Evolutionary conservation across 2,329 filamentous ascomycete species (phyloP), one percentile per base, ranked within the genome.

Genomic region (Trichoderma atroviride): DNA sequence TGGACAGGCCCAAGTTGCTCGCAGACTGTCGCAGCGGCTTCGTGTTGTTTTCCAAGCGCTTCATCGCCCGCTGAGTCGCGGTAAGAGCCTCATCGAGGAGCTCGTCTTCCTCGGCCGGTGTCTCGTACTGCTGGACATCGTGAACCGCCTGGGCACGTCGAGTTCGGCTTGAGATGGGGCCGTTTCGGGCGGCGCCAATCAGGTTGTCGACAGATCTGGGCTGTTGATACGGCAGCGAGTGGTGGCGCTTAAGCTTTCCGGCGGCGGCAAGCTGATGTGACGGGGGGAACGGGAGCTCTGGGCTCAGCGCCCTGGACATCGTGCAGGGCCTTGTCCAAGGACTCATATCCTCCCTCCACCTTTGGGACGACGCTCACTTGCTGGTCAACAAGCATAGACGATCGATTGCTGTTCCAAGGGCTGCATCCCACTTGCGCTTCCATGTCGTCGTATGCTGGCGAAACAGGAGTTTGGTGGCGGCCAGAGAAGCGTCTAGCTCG

Each of bases 91-190:
- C 96, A 74, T 97, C 94, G 11, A 98, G 85, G 11, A 99, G 86
- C 81, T 99, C 96, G 70, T 99, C 96, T 77, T 98, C 95, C 80
- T 99, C 96, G 75, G 97, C 94, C 1, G 96, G 93, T 0, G 94
- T 94, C 77, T 99, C 96, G 77, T 98, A 97, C 71, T 93, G 91
- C 75, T 92, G 91, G 60, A 92, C 89, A 5, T 92, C 91, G 71
- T 93, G 91, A 5, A 78, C 77, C 16, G 92, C 90, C 78, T 96
- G 87, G 14, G 92, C 91, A 70, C 93, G 87, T 70, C 95, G 86
- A 16, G 94, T 96, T 71, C 94, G 87, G 78, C 91, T 93, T 0
- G 92, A 94, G 63, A 93, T 86, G 0, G 93, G 91, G 0, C 87
- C 85, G 57, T 78, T 80, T 16, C 88, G 85, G 53, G 86, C 83